Evolutionary conservation across 1,284 basidiomycete genomes (phyloP).

Genomic region (Chiua sp.): DNA sequence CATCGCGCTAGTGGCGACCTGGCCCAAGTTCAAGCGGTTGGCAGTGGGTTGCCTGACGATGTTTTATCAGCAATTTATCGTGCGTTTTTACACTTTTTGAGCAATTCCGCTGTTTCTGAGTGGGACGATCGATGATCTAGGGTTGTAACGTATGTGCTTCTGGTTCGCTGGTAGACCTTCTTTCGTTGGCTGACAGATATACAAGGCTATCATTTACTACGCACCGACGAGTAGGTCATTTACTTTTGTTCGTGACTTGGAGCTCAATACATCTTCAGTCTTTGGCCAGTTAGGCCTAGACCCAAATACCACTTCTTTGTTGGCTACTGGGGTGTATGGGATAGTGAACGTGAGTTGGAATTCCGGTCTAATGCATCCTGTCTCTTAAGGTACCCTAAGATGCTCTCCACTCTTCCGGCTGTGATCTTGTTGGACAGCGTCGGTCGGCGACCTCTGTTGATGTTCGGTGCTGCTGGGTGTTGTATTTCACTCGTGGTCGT

Average conservation of each 20-base stretch:
- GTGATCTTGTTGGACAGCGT: conserved; percentile 36
- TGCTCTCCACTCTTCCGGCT: conserved; percentile 35
- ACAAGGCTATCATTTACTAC: conserved; percentile 40
- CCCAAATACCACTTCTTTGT: conserved; percentile 38
- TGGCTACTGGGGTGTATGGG: conserved; percentile 39
- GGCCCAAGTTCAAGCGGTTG: conserved; percentile 42
- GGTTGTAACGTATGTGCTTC: conserved; percentile 33
- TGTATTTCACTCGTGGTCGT: conserved; percentile 35
- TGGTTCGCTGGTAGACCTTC: background rate
- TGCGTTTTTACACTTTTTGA: conserved; percentile 16
- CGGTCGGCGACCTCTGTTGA: conserved; percentile 39
- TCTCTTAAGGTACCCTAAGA: conserved; percentile 16
- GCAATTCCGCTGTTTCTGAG: conserved; percentile 1
- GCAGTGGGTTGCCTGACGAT: conserved; percentile 38
- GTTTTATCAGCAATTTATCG: conserved; percentile 41
- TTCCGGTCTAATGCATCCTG: background rate
- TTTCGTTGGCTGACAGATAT: conserved; percentile 14
- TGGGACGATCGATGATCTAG: conserved; percentile 13
- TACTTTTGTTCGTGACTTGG: background rate
- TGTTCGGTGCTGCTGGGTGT: conserved; percentile 38
- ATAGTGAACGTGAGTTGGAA: conserved; percentile 34
- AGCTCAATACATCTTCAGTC: conserved; percentile 22
- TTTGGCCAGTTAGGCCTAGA: conserved; percentile 39
- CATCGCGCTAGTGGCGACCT: conserved; percentile 27
- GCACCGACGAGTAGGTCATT: conserved; percentile 37